Conservation (phyloP, 2,329 filamentous ascomycete species). For the Escovopsis sp. region DNA sequence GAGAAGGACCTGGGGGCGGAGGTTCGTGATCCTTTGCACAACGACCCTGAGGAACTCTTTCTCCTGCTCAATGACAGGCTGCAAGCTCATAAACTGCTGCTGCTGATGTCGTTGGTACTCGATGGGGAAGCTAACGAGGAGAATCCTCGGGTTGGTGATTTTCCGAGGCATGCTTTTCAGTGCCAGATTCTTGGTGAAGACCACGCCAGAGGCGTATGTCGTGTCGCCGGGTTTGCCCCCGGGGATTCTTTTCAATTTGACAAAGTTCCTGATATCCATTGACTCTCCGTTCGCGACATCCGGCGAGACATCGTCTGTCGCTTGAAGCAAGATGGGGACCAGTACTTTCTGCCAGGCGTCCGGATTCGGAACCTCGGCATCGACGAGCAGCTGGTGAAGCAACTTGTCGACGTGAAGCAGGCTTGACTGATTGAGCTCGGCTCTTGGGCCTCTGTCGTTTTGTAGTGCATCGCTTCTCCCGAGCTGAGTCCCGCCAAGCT, state of each 20-base stretch:
- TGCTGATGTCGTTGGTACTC: constrained; percentile 79
- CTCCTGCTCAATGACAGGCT: constrained; percentile 93
- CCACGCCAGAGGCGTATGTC: constrained; percentile 88
- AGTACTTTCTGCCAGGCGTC: constrained; percentile 79
- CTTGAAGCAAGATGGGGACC: constrained; percentile 76
- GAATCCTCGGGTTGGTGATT: constrained; percentile 69
- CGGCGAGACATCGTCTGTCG: constrained; percentile 87
- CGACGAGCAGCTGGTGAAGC: constrained; percentile 66
- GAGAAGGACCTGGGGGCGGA: constrained; percentile 74
- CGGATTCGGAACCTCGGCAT: constrained; percentile 56
- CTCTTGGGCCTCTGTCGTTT: constrained; percentile 54
- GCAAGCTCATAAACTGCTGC: constrained; percentile 90
- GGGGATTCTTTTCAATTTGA: constrained; percentile 92
- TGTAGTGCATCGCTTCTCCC: constrained; percentile 75
- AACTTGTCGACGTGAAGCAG: constrained; percentile 77
- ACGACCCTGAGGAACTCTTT: constrained; percentile 84
- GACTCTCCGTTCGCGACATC: constrained; percentile 82
- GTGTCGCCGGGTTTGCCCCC: constrained; percentile 83
- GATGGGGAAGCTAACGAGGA: constrained; percentile 87
- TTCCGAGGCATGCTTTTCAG: constrained; percentile 90
- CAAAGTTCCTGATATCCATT: constrained; percentile 94
- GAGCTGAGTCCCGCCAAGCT: constrained; percentile 32
- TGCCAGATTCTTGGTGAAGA: constrained; percentile 94
- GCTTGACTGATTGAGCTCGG: constrained; percentile 78
- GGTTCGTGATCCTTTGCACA: constrained; percentile 75